Conservation (phyloP, 202 grass and related monocot genomes). For the Schoenoplectus tabernaemontani region DNA sequence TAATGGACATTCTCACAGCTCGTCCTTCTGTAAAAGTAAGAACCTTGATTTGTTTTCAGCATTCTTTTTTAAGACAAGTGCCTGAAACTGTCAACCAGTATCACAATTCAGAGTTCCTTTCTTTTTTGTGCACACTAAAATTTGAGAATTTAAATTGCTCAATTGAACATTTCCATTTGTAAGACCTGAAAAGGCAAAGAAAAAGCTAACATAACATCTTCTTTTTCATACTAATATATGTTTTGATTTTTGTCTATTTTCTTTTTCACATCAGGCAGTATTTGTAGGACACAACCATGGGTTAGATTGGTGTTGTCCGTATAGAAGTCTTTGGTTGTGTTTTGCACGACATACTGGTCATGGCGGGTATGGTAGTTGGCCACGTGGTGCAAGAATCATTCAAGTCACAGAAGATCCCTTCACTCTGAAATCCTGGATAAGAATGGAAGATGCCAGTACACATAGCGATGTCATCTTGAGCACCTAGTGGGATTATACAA, state of each 20-base stretch:
- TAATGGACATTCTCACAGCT: slow-evolving; percentile 53
- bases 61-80: neutral
- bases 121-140: neutral
- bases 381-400: slow-evolving; percentile 55
- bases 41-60: neutral
- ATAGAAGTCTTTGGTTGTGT: slow-evolving; percentile 62
- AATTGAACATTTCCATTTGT: neutral
- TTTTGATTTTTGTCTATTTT: neutral
- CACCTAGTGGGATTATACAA: slow-evolving; percentile 22
- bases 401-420: slow-evolving; percentile 36
- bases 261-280: slow-evolving; percentile 35
- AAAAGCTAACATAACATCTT: neutral
- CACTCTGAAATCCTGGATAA: slow-evolving; percentile 51
- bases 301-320: slow-evolving; percentile 81
- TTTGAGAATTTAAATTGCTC: neutral
- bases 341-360: slow-evolving; percentile 77
- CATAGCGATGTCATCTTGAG: slow-evolving; percentile 48
- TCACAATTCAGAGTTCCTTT: neutral
- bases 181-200: neutral
- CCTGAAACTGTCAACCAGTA: neutral
- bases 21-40: slow-evolving; percentile 63
- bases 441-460: slow-evolving; percentile 58
- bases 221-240: neutral
- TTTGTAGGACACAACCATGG: slow-evolving; percentile 88
- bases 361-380: slow-evolving; percentile 65